Percentiles rank a stretch among this genome's conserved stretches.
Evolutionary conservation across 2,329 filamentous ascomycete genomes (phyloP).

Genomic region (Colletotrichum acutatum): DNA sequence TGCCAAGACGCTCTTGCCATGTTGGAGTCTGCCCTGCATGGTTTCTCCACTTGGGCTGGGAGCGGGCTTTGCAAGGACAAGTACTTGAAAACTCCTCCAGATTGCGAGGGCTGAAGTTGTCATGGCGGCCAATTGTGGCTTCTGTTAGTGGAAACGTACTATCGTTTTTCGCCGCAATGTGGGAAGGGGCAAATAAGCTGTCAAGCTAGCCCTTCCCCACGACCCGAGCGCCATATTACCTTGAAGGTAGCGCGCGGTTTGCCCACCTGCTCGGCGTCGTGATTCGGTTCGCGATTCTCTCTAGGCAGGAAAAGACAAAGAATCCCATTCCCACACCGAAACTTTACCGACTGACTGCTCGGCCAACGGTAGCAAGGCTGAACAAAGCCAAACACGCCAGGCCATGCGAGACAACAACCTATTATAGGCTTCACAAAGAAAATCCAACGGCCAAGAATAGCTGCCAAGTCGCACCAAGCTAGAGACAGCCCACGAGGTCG

Average conservation of each 20-base stretch:
- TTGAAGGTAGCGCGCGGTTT: not conserved
- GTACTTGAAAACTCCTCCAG: not conserved
- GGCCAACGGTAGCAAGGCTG: not conserved
- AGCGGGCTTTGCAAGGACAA: not conserved
- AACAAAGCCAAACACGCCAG: not conserved
- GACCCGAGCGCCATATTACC: not conserved
- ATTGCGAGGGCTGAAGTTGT: constrained; percentile 6
- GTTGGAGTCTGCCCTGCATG: not conserved
- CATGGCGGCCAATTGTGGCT: constrained; percentile 31
- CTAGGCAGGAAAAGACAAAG: not conserved
- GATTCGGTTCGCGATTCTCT: not conserved
- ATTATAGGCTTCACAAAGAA: not conserved
- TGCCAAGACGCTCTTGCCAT: constrained; percentile 26
- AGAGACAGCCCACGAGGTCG: not conserved
- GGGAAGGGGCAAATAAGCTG: not conserved
- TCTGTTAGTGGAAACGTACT: constrained; percentile 26
- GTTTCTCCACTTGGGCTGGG: not conserved
- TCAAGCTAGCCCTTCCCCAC: not conserved
- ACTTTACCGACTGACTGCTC: not conserved
- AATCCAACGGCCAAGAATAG: not conserved
- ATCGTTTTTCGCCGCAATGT: constrained; percentile 12
- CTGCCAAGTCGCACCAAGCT: not conserved
- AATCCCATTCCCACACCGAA: not conserved
- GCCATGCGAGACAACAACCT: not conserved
- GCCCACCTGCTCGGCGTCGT: not conserved